A percentile compares a stretch with the other conserved stretches of the same genome.
phyloP scores from a whole-genome alignment of 1,139 yeast species.

The Blastobotrys capitulatus region DNA sequence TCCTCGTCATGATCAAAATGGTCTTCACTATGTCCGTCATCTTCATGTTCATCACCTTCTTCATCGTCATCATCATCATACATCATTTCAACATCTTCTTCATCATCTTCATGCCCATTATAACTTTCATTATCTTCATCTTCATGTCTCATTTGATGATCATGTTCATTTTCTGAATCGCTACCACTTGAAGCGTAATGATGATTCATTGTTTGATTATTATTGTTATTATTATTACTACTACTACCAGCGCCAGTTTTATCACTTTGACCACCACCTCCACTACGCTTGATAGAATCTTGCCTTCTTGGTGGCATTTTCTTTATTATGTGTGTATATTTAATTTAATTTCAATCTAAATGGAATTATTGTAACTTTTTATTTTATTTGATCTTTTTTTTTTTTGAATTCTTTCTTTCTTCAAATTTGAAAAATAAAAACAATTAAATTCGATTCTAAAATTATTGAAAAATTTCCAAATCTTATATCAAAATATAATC shows the following conservation, averaged over 20 bases:
- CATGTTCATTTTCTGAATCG: no score
- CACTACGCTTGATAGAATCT: not conserved
- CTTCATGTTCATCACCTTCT: slow-evolving; percentile 8
- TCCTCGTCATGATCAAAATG: slow-evolving; percentile 20
- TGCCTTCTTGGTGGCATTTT: not conserved
- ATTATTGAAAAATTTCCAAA: no score
- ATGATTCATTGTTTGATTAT: not conserved
- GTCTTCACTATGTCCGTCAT: slow-evolving; percentile 6
- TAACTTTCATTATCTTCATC: no score
- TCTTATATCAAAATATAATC: no score
- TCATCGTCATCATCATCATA: not conserved
- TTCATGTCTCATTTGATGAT: no score
- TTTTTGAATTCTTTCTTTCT: no score
- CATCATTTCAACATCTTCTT: not conserved
- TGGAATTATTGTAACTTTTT: no score
- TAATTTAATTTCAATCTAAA: no score
- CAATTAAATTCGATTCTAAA: no score
- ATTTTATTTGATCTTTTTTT: no score
- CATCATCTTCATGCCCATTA: not conserved
- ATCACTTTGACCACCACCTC: not conserved
- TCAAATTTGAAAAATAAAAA: no score
- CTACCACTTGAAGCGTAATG: no score
- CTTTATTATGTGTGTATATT: not conserved
- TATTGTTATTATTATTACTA: not conserved
- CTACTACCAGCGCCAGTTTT: not conserved